Evolutionary conservation across 2,329 filamentous ascomycete species (phyloP), one percentile per base, ranked within the genome.

Genomic region (Pseudogymnoascus verrucosus): DNA sequence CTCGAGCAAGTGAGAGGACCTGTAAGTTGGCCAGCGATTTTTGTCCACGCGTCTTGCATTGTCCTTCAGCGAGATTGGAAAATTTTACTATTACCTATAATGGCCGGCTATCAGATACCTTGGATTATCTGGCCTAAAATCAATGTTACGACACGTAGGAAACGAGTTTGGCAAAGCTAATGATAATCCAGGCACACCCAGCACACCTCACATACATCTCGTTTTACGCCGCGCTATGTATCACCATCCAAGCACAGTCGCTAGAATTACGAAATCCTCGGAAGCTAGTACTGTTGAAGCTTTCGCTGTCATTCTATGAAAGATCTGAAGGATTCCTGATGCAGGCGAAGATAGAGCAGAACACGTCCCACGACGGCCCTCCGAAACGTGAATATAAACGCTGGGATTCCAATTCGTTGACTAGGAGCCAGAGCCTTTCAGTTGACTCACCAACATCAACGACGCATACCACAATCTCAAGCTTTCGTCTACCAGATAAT

Each of bases 221-320:
- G n/a, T 74, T 73, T 62, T 73, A 70, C 61, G 68, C 69, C 14
- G 73, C 71, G 5, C 68, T 65, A 19, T 71, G 68, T 16, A 62
- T 73, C 16, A 71, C 74, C 63, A 65, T 70, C 36, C 68, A 65
- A 12, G 71, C 71, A 11, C 66, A 66, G 2, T 64, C 66, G 16
- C 67, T 73, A 19, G 51, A 57, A 57, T 36, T 57, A 57, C 28
- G 16, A 57, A 57, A 57, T 57, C 51, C 51, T 19, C 51, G 51
- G 14, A 57, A 57, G 51, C 28, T 57, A 21, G 51, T 57, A 19
- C 28, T 57, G 51, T 16, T 57, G 28, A 57, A 57, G 28, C 28
- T 57, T 34, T 34, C 51, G 16, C 28, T 57, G 16, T 57, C 51
- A 57, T 57, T 57, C 14, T 57, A 57, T 34, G 51, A 57, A 36